Conservation (phyloP, 495 filamentous ascomycete species). For the Penicillium cinerascens region DNA sequence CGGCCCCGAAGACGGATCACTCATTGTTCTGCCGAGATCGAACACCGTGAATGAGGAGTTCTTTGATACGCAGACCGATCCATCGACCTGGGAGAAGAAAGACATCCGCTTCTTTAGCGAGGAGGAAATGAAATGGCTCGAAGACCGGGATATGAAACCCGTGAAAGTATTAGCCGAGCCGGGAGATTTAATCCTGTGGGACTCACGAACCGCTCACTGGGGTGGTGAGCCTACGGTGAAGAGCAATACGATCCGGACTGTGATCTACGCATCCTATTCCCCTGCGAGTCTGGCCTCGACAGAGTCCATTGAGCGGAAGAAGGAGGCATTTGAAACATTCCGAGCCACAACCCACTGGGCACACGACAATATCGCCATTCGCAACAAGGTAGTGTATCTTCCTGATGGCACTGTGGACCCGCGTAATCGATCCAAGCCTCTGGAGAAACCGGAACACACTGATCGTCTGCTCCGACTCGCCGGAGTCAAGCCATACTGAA, state of each 20-base stretch:
- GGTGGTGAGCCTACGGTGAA: constrained; percentile 21
- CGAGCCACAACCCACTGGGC: constrained; percentile 45
- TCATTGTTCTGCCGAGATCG: constrained; percentile 31
- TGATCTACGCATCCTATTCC: constrained; percentile 40
- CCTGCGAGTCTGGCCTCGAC: constrained; percentile 29
- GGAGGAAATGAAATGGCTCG: constrained; percentile 35
- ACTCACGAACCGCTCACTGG: constrained; percentile 39
- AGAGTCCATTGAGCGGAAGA: constrained; percentile 31
- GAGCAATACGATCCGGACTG: constrained; percentile 27
- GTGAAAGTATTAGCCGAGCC: constrained; percentile 37
- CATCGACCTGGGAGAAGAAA: constrained; percentile 22
- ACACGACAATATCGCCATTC: constrained; percentile 26
- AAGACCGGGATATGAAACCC: constrained; percentile 24
- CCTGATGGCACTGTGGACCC: constrained; percentile 31
- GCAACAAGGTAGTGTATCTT: constrained; percentile 21
- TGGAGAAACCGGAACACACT: constrained; percentile 29
- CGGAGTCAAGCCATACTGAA: constrained; percentile 30
- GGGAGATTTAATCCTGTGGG: constrained; percentile 45
- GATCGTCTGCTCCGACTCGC: constrained; percentile 34
- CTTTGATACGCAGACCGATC: constrained; percentile 31
- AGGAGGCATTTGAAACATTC: constrained; percentile 32
- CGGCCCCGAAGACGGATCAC: constrained; percentile 34
- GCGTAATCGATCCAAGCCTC: constrained; percentile 28
- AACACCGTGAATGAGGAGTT: constrained; percentile 31
- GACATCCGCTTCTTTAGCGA: constrained; percentile 31